Evolutionary conservation across 2,329 filamentous ascomycete species (phyloP), one percentile per base, ranked within the genome.

Genomic region (Talaromyces albobiverticillius): DNA sequence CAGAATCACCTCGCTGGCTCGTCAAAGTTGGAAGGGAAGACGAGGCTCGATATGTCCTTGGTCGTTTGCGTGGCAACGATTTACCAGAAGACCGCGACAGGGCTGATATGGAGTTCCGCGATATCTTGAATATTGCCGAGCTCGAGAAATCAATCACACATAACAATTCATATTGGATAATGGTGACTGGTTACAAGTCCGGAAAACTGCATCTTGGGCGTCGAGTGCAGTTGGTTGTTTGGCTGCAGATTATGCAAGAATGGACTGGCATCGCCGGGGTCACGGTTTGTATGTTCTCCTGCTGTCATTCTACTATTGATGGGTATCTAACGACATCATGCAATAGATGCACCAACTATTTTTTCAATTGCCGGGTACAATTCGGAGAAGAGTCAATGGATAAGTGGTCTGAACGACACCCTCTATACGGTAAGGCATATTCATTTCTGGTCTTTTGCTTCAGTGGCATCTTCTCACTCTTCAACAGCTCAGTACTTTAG

Each of bases 251-350:
- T 42, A 80, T 88, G 64, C 85, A 88, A 62, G 82, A 87, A 61
- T 87, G 85, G 83, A 79, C 85, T 49, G 84, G 86, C 0, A 88
- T 89, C 57, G 84, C 85, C 0, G 85, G 84, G 40, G 83, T 89
- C 2, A 88, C 85, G 0, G 79, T 88, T 32, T 84, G 70, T 71
- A 63, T 47, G 70, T 60, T 50, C 4, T 36, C 20, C n/a, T 13
- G n/a, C n/a, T n/a, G n/a, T 8, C 25, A 8, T 23, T 6, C 3
- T 10, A 16, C 9, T 34, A 47, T 11, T 11, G 29, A 55, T 8
- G 25, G 1, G 8, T 4, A 11, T 8, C 1, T 29, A 20, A 8
- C 29, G 22, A 1, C 36, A 8, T 51, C 8, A 51, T 26, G n/a
- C n/a, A 9, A 14, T 7, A 69, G 66, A 79, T 64, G 66, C 73